Evolutionary conservation across 2,329 filamentous ascomycete genomes (phyloP).

Genomic region (Malbranchea zuffiana): DNA sequence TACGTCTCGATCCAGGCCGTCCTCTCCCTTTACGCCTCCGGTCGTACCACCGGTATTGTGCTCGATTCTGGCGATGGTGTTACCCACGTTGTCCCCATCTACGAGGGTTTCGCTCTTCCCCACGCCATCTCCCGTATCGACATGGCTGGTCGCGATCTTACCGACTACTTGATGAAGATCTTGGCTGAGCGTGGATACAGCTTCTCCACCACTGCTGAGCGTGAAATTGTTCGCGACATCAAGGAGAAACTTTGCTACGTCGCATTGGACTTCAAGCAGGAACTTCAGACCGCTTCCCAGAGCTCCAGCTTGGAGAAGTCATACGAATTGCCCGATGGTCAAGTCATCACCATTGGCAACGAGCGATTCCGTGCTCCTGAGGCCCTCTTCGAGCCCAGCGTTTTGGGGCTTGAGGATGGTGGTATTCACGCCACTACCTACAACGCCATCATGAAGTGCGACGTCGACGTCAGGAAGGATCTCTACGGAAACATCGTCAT

Average conservation of each 20-base stretch:
- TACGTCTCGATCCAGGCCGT: constrained; percentile 99
- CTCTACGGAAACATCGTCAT: constrained; percentile 99
- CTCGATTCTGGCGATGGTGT: constrained; percentile 99
- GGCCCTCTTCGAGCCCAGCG: constrained; percentile 98
- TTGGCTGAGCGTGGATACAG: constrained; percentile 98
- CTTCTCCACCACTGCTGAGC: constrained; percentile 99
- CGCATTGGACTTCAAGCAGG: constrained; percentile 99
- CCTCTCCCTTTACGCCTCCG: constrained; percentile 96
- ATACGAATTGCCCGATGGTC: constrained; percentile 97
- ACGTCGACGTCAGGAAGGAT: constrained; percentile 99
- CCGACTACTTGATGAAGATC: constrained; percentile 99
- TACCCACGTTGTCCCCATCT: constrained; percentile 99
- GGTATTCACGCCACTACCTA: constrained; percentile 99
- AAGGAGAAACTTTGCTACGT: constrained; percentile 99
- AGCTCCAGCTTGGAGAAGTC: constrained; percentile 99
- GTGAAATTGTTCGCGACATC: constrained; percentile 99
- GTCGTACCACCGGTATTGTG: constrained; percentile 99
- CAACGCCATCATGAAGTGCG: constrained; percentile 99
- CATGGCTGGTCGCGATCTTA: constrained; percentile 99
- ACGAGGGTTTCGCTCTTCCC: constrained; percentile 99
- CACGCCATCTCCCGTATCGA: constrained; percentile 99
- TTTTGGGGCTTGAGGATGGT: constrained; percentile 94
- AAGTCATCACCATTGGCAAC: constrained; percentile 99
- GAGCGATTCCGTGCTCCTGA: constrained; percentile 99
- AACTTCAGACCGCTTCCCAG: constrained; percentile 99